Conservation (phyloP, 176 grass and related monocot species). For the Zoysia pacifica region DNA sequence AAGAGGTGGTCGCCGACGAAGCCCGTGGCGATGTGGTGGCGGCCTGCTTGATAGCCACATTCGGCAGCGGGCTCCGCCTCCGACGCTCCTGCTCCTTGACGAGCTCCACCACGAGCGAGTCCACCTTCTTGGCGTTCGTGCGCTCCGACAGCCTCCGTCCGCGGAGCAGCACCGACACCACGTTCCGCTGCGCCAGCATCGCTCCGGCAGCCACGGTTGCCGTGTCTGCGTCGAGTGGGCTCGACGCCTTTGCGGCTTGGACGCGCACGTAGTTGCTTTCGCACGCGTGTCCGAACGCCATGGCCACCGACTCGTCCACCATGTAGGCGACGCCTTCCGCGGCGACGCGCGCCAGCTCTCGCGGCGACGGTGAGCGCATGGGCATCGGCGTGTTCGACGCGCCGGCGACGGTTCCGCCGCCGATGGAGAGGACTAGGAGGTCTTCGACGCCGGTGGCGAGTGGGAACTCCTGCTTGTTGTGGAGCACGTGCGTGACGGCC, state of each 20-base stretch:
- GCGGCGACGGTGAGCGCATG: slow-evolving; percentile 26
- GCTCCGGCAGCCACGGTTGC: slow-evolving; percentile 15
- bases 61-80: slow-evolving; percentile 51
- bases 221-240: not conserved
- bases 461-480: slow-evolving; percentile 94
- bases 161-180: slow-evolving; percentile 63
- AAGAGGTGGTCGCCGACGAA: slow-evolving; percentile 51
- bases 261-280: slow-evolving; percentile 56
- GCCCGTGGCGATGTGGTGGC: slow-evolving; percentile 44
- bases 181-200: slow-evolving; percentile 59
- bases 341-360: slow-evolving; percentile 40
- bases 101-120: slow-evolving; percentile 51
- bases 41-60: slow-evolving; percentile 56
- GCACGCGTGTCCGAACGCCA: slow-evolving; percentile 57
- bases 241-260: slow-evolving; percentile 25
- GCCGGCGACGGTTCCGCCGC: slow-evolving; percentile 22
- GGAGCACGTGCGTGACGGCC: slow-evolving; percentile 72
- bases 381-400: slow-evolving; percentile 28
- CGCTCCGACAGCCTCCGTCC: slow-evolving; percentile 52
- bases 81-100: slow-evolving; percentile 71
- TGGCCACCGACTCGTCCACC: slow-evolving; percentile 64
- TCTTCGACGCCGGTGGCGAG: slow-evolving; percentile 58
- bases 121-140: slow-evolving; percentile 65
- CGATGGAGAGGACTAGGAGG: slow-evolving; percentile 76
- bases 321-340: slow-evolving; percentile 43